Evolutionary conservation across 2,329 filamentous ascomycete species (phyloP), one percentile per base, ranked within the genome.

Genomic region (Lecanosticta acicola): DNA sequence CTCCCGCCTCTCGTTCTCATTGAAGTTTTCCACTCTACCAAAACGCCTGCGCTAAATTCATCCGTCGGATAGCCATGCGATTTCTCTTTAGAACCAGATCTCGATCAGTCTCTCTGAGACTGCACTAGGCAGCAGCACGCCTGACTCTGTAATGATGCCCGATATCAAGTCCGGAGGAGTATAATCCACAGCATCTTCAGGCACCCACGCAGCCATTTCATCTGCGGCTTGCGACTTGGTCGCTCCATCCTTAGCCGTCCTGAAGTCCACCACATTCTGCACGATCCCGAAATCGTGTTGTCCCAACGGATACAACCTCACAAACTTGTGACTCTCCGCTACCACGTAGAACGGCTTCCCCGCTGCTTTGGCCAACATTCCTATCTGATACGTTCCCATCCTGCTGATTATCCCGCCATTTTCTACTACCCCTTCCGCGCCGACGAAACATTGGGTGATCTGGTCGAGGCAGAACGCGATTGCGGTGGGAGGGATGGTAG

Each of bases 311-410:
- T 90, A 93, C 45, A 93, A 77, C 59, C 89, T 79, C 37, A 94
- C 88, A 63, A 98, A 96, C 71, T 98, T 98, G 74, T 98, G 93
- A 59, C 87, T 94, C 72, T 98, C 93, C 1, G 85, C 85, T 3
- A 93, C 89, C 14, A 95, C 89, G 61, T 94, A 95, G 58, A 97
- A 87, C 0, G 85, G 85, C 52, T 87, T 83, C 32, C 83, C 80
- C 50, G 78, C 77, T 11, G 78, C 78, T 59, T 83, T 83, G 3
- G 90, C 89, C 42, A 96, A 72, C 56, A 88, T 73, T 1, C 87
- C 90, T 57, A 97, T 84, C 71, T 95, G 89, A 58, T 87, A 91
- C 3, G 81, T 84, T 19, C 91, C 91, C 69, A 97, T 79, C 39
- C 90, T 76, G 18, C 86, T 91, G 56, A 98, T 87, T 57, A 97